Evolutionary conservation across 169 alveolate species (phyloP), one percentile per base, ranked within the genome.

Genomic region (Plasmodium adleri): DNA sequence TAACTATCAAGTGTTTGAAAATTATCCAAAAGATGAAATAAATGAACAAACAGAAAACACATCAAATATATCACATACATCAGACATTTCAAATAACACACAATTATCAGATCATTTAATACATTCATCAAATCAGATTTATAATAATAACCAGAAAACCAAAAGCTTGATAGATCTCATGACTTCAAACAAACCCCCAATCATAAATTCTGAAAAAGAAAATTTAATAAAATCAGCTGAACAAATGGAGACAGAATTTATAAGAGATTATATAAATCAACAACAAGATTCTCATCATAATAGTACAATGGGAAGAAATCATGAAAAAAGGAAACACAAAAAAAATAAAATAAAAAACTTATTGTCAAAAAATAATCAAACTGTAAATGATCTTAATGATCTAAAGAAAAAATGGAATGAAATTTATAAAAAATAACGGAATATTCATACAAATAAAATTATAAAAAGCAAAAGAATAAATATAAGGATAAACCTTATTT

Each of bases 221-320:
- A 67, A 83, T 70, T 83, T 71, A 59, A 83, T 83, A 58, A 83
- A 83, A 83, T 83, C 91, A 17, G 91, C 91, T 70, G 86, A 83
- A 62, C 91, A 83, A 73, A 49, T 71, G 43, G 91, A 83, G 59
- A 68, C 91, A 20, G 91, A 83, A 83, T 83, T 83, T 68, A 83
- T 83, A 83, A 83, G 59, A 52, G 83, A 45, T 13, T 83, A 83
- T 49, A 49, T 83, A 68, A 59, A 49, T 45, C 86, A 71, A 62
- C 58, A 83, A 72, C 24, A 83, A 26, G 72, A 78, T 68, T 62
- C 71, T 32, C 43, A 39, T 62, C 74, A 56, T 39, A 72, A 68
- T 24, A 59, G 17, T 39, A 83, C 68, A 83, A 63, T 54, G 22
- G 91, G 80, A 43, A 83, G 91, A 83, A 56, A 49, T 47, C 22